A percentile compares a stretch with the other conserved stretches of the same genome.
Conservation (phyloP, 345 rosid species). For the Sisymbrium irio region DNA sequence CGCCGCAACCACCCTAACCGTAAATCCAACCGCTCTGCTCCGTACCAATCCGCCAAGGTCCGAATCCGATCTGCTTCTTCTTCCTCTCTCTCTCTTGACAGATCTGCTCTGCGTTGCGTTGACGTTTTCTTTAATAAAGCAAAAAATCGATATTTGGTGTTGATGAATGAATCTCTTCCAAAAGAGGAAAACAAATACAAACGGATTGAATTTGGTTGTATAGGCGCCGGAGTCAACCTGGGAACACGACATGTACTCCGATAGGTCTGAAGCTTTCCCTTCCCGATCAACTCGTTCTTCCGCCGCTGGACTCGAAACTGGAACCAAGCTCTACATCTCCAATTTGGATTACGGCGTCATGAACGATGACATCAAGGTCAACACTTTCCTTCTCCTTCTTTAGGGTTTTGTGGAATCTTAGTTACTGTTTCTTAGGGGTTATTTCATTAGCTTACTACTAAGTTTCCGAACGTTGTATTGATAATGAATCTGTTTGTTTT, state of each 20-base stretch:
- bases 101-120: slow-evolving; percentile 24
- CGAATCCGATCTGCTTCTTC: slow-evolving; percentile 25
- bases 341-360: slow-evolving; percentile 94
- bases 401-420: slow-evolving; percentile 7
- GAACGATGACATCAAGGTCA: slow-evolving; percentile 90
- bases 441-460: neutral
- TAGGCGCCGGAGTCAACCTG: slow-evolving; percentile 90
- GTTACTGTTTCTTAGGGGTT: neutral
- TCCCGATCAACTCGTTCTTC: slow-evolving; percentile 42
- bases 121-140: slow-evolving; percentile 18
- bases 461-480: neutral
- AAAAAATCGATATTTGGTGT: slow-evolving; percentile 23
- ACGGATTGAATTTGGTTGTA: slow-evolving; percentile 40
- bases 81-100: slow-evolving; percentile 26
- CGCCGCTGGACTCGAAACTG: slow-evolving; percentile 78
- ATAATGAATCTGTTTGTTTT: neutral
- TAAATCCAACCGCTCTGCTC: slow-evolving; percentile 56
- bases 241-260: slow-evolving; percentile 85
- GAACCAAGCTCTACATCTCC: slow-evolving; percentile 90
- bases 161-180: slow-evolving; percentile 31
- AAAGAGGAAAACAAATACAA: slow-evolving; percentile 11
- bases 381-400: neutral
- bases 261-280: slow-evolving; percentile 26
- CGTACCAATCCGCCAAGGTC: slow-evolving; percentile 56
- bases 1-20: slow-evolving; percentile 68